Base-by-base conservation (phyloP, 2,329 filamentous ascomycete species). In the Ceratocystis huliohia region DNA sequence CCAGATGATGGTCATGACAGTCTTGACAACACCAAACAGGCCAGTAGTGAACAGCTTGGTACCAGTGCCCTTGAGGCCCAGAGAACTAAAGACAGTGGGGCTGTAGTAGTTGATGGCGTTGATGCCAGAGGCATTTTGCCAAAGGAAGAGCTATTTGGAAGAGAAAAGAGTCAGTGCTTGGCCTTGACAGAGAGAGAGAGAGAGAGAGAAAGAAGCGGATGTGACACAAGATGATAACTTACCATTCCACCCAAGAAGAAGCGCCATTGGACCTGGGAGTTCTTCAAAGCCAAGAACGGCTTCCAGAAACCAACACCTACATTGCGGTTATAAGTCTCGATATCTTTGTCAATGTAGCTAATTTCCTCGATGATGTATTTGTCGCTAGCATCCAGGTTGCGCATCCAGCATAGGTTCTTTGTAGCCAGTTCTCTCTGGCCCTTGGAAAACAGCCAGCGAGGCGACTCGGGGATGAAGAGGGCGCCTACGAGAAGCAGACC, bases 11-110 rank as follows among this genome's bases (percentile, higher is more conserved):
- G 66, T 67, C 45, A 63, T 65, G 0, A 80, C 75, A 0, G 87
- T 89, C 78, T 90, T 90, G 72, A 91, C 86, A 1, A 90, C 84
- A 62, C 88, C 88, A 70, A 89, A 91, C 69, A 91, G 84, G 28
- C 88, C 88, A 0, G 88, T 91, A 0, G 87, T 88, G 37, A 81
- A 73, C 69, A 81, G 77, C 46, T 75, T 72, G 0, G 75, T 77
- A 70, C 76, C 77, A 61, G 76, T 78, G 13, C 79, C 79, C 1
- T 74, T 75, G 63, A 80, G 75, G 3, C 79, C 79, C 63, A 81
- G 75, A 57, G 75, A 77, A 69, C 77, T 81, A 78, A 91, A 89
- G 8, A 90, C 82, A 0, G 82, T 87, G 0, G 87, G 87, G 20
- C 61, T 65, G 37, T 68, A 89, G 76, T 90, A 91, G 77, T 90